phyloP scores from a whole-genome alignment of 352 stramenopile genomes.

The Peronospora destructor region DNA sequence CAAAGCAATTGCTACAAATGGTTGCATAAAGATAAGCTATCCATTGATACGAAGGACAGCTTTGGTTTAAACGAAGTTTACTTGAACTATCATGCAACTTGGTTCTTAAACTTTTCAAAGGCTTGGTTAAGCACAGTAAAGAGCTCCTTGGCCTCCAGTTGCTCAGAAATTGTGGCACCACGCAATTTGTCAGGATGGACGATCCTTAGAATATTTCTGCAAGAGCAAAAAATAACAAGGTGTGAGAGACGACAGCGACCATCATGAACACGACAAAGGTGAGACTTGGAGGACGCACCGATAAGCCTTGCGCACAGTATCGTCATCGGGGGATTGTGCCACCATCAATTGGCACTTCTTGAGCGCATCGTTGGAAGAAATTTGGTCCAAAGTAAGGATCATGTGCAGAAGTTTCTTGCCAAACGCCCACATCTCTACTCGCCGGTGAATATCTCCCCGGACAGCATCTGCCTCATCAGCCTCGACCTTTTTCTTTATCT shows the following conservation, averaged over 20 bases:
- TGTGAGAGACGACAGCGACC: constrained; percentile 1
- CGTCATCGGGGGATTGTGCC: constrained; percentile 70
- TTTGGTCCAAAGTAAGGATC: constrained; percentile 81
- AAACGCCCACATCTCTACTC: constrained; percentile 79
- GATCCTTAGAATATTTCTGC: constrained; percentile 80
- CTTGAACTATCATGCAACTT: too few species aligned
- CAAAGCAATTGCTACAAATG: too few species aligned
- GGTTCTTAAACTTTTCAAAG: constrained; percentile 78
- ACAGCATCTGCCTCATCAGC: constrained; percentile 75
- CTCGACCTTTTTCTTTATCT: constrained; percentile 76
- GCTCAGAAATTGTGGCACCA: constrained; percentile 60
- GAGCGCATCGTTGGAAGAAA: constrained; percentile 63
- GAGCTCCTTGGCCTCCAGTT: constrained; percentile 79
- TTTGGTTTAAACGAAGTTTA: too few species aligned
- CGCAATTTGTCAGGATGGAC: constrained; percentile 86
- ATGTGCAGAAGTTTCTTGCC: constrained; percentile 78
- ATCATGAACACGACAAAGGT: constrained; percentile 1
- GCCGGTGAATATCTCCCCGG: constrained; percentile 63
- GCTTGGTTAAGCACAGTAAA: constrained; percentile 85
- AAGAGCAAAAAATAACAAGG: constrained; percentile 7
- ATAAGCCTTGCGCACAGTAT: constrained; percentile 80
- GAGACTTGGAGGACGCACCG: constrained; percentile 30
- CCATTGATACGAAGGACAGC: too few species aligned
- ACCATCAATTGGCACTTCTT: constrained; percentile 72
- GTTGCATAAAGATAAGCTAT: too few species aligned